These are phyloP conservation scores for Elsinoe arachidis DNA, from an alignment of 2,329 filamentous ascomycete genomes.

Conservation along the genomic window DNA sequence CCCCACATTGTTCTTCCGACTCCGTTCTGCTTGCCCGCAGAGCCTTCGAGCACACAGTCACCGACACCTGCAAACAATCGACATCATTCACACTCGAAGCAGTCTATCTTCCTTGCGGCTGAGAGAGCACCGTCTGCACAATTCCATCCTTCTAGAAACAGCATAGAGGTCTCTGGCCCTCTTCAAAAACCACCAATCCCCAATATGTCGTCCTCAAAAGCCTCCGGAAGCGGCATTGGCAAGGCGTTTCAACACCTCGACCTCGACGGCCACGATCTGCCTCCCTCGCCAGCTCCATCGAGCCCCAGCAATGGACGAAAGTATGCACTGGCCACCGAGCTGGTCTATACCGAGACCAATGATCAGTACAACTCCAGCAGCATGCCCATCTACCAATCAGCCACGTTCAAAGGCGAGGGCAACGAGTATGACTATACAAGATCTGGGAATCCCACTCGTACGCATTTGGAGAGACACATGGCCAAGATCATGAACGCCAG, in stretches of 20 bases:
- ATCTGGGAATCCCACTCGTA: conserved; percentile 91
- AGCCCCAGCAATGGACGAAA: conserved; percentile 77
- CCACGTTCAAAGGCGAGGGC: conserved; percentile 86
- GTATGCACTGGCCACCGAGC: conserved; percentile 89
- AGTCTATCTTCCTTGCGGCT: not conserved
- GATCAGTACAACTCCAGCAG: conserved; percentile 97
- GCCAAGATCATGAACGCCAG: conserved; percentile 98
- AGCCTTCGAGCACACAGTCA: not conserved
- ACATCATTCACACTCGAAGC: not conserved
- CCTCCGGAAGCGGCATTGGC: conserved; percentile 27
- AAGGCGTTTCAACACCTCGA: conserved; percentile 51
- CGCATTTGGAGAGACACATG: conserved; percentile 89
- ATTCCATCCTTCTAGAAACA: not conserved
- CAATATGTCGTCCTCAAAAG: conserved; percentile 22
- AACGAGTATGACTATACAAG: conserved; percentile 97
- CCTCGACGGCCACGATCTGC: conserved; percentile 73
- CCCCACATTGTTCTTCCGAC: not conserved
- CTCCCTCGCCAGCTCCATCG: conserved; percentile 86
- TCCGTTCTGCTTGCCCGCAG: not conserved
- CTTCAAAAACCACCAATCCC: conserved; percentile 20
- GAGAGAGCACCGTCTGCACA: not conserved
- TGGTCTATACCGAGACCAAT: conserved; percentile 91
- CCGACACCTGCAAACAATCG: not conserved
- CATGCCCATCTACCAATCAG: conserved; percentile 93
- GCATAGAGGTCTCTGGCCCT: conserved; percentile 26